Evolutionary conservation across 108 stramenopile species (phyloP), one percentile per base, ranked within the genome.

Genomic region (Chaetoceros tenuissimus): DNA sequence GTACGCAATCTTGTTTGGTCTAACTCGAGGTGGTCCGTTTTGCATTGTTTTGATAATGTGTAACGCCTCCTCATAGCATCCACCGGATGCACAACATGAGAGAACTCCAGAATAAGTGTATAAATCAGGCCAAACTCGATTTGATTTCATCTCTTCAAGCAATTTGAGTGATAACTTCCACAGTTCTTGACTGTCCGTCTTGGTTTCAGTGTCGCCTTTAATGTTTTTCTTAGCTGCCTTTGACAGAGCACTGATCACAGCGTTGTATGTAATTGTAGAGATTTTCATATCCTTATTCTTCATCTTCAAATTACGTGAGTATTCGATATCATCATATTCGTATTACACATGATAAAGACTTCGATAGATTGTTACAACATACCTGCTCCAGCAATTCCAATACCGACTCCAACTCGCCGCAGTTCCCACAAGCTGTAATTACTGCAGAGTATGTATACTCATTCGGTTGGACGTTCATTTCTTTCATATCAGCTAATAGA

Each of bases 31-130:
- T 21, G 71, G 70, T 2, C 79, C 77, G 27, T 68, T 63, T 50
- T 82, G 76, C 89, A 91, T 91, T 3, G 46, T 49, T 46, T 71
- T 53, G 46, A 91, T 85, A 19, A 86, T 66, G 31, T 74, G 51
- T 20, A 85, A 57, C 1, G 89, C 85, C 57, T 86, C 85, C 69
- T 85, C 48, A 84, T 84, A 90, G 30, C 80, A 63, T 40, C 89
- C 89, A 28, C 81, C 78, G 10, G 86, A 76, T 22, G 80, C 81
- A 55, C 85, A 91, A 27, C 79, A 80, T 47, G 73, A 80, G 7
- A 91, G 80, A 17, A 82, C 89, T n/a, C 80, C 77, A 24, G 80
- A 79, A 59, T 73, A 91, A 13, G 74, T 81, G 47, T 84, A 91
- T 1, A 76, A 76, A 63, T 91, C 89, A 2, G 78, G 76, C 31